Evolutionary conservation across 169 alveolate species (phyloP), one percentile per base, ranked within the genome.

Genomic region (Toxoplasma gondii): DNA sequence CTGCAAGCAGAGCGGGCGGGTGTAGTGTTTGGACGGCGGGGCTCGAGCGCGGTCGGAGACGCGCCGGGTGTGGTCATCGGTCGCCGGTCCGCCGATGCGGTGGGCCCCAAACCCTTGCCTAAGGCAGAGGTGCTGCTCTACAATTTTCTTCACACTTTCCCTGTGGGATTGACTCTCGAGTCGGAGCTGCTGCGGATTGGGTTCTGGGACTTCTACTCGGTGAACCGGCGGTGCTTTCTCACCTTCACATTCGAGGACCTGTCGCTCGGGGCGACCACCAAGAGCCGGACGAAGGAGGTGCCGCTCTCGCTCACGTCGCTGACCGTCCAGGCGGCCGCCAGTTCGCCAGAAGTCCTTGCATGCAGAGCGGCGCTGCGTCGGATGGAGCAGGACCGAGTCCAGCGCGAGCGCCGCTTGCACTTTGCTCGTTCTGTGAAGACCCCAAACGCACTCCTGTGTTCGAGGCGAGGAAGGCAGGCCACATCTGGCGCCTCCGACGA

Each of bases 121-220:
- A 39, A 19, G 53, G 64, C 83, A 1, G 67, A n/a, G 36, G 69
- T 34, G 69, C 78, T 86, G 54, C 82, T 91, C 45, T 54, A 38
- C 34, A 86, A 86, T 29, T 53, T 91, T 58, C 94, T 91, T 58
- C 94, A 91, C 64, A 78, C 94, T 4, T 39, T 91, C 54, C 90
- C 91, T 9, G 81, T 91, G 22, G 91, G 70, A 10, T 81, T 53
- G 38, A 64, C 94, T 49, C 39, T 67, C 22, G 88, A 81, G 12
- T 36, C 53, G 7, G 94, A 91, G 83, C 83, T 91, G 2, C 12
- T 91, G 34, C 78, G 94, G 34, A 83, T 91, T 27, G 58, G 90
- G 7, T 53, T 91, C 44, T 91, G 94, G 94, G 94, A 91, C 64
- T 70, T 86, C 91, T 91, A 70, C 41, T 70, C 90, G 22, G 91